Base-by-base conservation (phyloP, 2,329 filamentous ascomycete genomes). In the Fusarium camptoceras region DNA sequence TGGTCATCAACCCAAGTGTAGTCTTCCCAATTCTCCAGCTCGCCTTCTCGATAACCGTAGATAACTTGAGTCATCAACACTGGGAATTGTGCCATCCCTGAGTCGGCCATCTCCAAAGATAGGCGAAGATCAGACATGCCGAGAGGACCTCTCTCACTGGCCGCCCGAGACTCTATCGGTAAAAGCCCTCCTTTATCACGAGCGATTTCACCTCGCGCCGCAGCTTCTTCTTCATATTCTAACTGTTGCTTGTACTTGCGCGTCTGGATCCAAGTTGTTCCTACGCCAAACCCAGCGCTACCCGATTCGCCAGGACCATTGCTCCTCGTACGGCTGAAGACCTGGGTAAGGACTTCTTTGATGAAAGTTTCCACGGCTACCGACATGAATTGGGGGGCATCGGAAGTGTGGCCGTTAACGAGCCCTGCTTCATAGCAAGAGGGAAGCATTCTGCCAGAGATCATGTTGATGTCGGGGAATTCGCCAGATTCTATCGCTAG, bases 81-180 rank as follows among this genome's bases (percentile, higher is more conserved):
- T 0, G 93, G 93, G 81, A 96, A 94, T 64, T 93, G 89, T 12
- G 90, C 89, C 68, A 97, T 85, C 63, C 92, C 91, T 27, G 87
- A 88, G 56, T 96, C 92, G 15, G 91, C 90, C 69, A 97, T 86
- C 63, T 92, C 88, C 18, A 97, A 79, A 1, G 93, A 89, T 5
- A 97, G 83, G 39, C 92, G 87, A 49, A 98, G 80, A 78, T 98
- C 95, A 20, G 90, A 89, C 81, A 95, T 91, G 16, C 90, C 90
- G 2, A 98, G 81, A 1, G 92, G 89, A 8, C 89, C 87, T 41
- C 94, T 86, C 73, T 91, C 89, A 58, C 88, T 88, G 18, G 92
- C 90, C 55, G 91, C 91, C 76, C 92, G 94, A 5, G 92, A 88
- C 79, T 98, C 94, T 37, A 94, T 83, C 0, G 94, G 95, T 8